Conservation (phyloP, 108 stramenopile genomes). For the Nitzschia putrida region DNA sequence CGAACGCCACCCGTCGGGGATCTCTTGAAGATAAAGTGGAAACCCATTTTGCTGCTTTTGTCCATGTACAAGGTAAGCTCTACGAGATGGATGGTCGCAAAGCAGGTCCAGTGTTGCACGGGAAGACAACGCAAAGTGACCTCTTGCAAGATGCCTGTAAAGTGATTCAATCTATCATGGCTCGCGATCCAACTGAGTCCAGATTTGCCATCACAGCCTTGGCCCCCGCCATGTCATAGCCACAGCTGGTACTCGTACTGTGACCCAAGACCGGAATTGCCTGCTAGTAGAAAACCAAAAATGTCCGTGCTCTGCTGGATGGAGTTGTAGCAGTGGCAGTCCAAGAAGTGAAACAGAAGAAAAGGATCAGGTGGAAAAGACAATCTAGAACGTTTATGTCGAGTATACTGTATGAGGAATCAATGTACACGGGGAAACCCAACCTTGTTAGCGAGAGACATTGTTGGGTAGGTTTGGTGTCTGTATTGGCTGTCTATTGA, state of each 20-base stretch:
- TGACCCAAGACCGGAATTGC: too few species aligned
- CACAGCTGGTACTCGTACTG: too few species aligned
- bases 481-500: too few species aligned
- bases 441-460: too few species aligned
- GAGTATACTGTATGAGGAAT: too few species aligned
- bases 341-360: too few species aligned
- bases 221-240: conserved; percentile 43
- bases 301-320: not conserved
- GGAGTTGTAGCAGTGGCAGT: too few species aligned
- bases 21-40: conserved; percentile 54
- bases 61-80: conserved; percentile 64
- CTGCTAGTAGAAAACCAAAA: not conserved
- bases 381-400: too few species aligned
- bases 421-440: too few species aligned
- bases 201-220: conserved; percentile 76
- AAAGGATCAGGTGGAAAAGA: too few species aligned
- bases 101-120: conserved; percentile 77
- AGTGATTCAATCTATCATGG: conserved; percentile 62
- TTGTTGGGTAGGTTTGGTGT: too few species aligned
- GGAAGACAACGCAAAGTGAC: conserved; percentile 38
- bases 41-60: conserved; percentile 86
- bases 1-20: conserved; percentile 51
- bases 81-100: conserved; percentile 91
- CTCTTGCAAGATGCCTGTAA: conserved; percentile 56
- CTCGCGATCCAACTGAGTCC: conserved; percentile 60